These are phyloP conservation scores for Citrus sinensis DNA, from an alignment of 345 rosid genomes.

Conservation along the genomic window DNA sequence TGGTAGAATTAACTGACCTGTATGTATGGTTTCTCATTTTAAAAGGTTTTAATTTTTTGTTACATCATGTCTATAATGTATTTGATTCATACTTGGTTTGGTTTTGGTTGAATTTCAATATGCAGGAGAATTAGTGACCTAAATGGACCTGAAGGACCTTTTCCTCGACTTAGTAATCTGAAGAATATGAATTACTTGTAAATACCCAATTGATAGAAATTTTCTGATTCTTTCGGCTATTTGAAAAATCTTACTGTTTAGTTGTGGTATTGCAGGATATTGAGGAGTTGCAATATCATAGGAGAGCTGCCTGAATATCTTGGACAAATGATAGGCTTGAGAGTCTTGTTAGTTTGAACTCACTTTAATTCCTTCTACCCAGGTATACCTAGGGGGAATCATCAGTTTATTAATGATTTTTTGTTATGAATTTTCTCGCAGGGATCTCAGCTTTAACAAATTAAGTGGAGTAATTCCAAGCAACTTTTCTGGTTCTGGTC, in stretches of 20 bases:
- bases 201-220: slow-evolving; percentile 2
- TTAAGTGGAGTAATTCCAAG: slow-evolving; percentile 33
- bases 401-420: background rate
- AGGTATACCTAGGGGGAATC: background rate
- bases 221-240: background rate
- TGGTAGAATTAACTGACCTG: slow-evolving; percentile 28
- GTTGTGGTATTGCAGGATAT: slow-evolving; percentile 30
- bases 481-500: background rate
- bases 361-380: background rate
- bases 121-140: slow-evolving; percentile 61
- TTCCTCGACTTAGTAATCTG: slow-evolving; percentile 30
- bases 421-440: slow-evolving; percentile 11
- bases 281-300: slow-evolving; percentile 55
- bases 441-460: slow-evolving; percentile 51
- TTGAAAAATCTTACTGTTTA: background rate
- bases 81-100: background rate
- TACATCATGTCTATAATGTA: background rate
- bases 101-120: background rate
- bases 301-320: slow-evolving; percentile 46
- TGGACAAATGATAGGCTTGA: slow-evolving; percentile 14
- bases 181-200: slow-evolving; percentile 32
- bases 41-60: background rate
- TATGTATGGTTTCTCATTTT: slow-evolving; percentile 8
- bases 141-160: slow-evolving; percentile 30
- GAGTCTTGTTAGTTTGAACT: slow-evolving; percentile 29